A percentile compares a stretch with the other conserved stretches of the same genome.
Evolutionary conservation across 2,329 filamentous ascomycete genomes (phyloP).

Genomic region (Plenodomus tracheiphilus): DNA sequence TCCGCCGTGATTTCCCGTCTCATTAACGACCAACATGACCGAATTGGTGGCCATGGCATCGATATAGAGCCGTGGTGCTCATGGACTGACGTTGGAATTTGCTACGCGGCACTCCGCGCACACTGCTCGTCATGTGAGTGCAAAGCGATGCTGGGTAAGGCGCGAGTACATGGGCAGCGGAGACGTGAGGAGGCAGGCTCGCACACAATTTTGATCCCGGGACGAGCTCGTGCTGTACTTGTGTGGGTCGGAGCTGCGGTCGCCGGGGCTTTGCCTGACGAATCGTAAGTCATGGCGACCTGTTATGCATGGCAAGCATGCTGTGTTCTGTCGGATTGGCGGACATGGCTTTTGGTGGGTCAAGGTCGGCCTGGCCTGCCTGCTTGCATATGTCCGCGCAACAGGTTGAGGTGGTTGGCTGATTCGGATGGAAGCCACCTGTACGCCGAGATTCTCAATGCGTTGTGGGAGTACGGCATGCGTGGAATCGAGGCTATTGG

Average conservation of each 20-base stretch:
- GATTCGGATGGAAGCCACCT: constrained; percentile 15
- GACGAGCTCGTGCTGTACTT: constrained; percentile 41
- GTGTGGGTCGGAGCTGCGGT: constrained; percentile 40
- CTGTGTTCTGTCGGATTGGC: constrained; percentile 26
- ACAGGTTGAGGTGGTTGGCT: constrained; percentile 23
- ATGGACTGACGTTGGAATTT: constrained; percentile 46
- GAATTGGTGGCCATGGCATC: constrained; percentile 15
- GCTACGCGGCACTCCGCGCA: constrained; percentile 44
- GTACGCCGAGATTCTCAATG: constrained; percentile 15
- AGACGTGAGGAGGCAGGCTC: constrained; percentile 34
- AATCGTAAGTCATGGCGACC: constrained; percentile 13
- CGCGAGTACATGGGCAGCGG: constrained; percentile 39
- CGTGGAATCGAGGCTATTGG: background rate
- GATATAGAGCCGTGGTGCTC: constrained; percentile 11
- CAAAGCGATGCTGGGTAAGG: constrained; percentile 44
- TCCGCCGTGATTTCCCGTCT: constrained; percentile 19
- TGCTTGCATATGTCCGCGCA: constrained; percentile 31
- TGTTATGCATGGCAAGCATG: constrained; percentile 18
- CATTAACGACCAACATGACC: constrained; percentile 23
- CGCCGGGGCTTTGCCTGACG: constrained; percentile 26
- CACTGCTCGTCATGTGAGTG: constrained; percentile 45
- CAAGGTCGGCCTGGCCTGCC: constrained; percentile 23
- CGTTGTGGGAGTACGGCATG: constrained; percentile 2
- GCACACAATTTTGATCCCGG: constrained; percentile 47
- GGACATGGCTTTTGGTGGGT: constrained; percentile 26